A percentile compares a stretch with the other conserved stretches of the same genome.
These are phyloP conservation scores for Aspergillus wentii DNA, from an alignment of 495 filamentous ascomycete species.

Conservation along the genomic window DNA sequence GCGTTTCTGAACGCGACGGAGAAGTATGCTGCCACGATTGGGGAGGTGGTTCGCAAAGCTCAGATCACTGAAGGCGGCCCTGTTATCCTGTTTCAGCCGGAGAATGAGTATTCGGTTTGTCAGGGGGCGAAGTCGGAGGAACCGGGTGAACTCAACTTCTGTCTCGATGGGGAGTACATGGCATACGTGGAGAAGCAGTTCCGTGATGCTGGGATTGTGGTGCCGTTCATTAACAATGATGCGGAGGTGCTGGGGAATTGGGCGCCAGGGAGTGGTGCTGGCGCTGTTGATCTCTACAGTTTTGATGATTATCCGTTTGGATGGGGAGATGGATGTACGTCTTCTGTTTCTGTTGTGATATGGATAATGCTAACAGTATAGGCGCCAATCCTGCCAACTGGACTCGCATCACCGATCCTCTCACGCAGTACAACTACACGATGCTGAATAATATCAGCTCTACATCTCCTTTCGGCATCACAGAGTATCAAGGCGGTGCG, in stretches of 20 bases:
- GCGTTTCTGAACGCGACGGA: constrained; percentile 58
- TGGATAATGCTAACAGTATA: constrained; percentile 36
- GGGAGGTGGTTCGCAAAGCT: constrained; percentile 54
- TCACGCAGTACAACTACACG: constrained; percentile 36
- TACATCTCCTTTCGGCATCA: constrained; percentile 55
- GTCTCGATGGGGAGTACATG: constrained; percentile 54
- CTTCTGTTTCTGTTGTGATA: too few species aligned
- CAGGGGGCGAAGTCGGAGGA: constrained; percentile 20
- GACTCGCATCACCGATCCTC: constrained; percentile 30
- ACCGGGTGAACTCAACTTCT: constrained; percentile 33
- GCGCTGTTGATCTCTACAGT: constrained; percentile 66
- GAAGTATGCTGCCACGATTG: constrained; percentile 36
- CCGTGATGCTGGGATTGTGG: constrained; percentile 56
- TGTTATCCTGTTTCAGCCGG: constrained; percentile 65
- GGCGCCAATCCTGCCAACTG: constrained; percentile 37
- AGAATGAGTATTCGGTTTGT: constrained; percentile 57
- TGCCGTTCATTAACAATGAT: constrained; percentile 70
- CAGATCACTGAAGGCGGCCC: constrained; percentile 71
- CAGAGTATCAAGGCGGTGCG: constrained; percentile 36
- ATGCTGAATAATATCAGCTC: constrained; percentile 51
- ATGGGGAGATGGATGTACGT: too few species aligned
- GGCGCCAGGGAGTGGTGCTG: constrained; percentile 52
- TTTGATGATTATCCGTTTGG: constrained; percentile 67
- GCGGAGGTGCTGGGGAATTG: constrained; percentile 47
- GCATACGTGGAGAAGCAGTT: constrained; percentile 55